phyloP scores from a whole-genome alignment of 768 basidiomycete genomes.

The Chalciporus chontae region DNA sequence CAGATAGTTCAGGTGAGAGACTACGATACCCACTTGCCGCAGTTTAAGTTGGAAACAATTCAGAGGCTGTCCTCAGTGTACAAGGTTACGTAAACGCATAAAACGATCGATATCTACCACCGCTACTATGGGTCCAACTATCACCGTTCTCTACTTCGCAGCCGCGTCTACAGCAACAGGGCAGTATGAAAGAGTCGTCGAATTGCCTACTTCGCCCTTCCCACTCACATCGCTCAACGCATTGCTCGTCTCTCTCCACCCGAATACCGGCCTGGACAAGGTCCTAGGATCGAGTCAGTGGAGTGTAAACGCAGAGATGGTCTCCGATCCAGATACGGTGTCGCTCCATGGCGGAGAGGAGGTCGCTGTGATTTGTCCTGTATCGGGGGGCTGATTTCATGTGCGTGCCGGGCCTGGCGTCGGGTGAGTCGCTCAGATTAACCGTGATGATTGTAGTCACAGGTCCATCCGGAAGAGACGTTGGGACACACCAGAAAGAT shows the following conservation, averaged over 20 bases:
- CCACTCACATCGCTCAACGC: conserved; percentile 47
- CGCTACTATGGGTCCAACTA: conserved; percentile 32
- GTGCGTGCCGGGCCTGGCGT: neutral
- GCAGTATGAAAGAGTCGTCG: conserved; percentile 49
- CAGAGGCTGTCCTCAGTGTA: no score
- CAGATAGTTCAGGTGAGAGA: neutral
- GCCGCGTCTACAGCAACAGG: conserved; percentile 70
- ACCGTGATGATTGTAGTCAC: no score
- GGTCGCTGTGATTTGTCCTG: conserved; percentile 77
- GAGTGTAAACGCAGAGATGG: conserved; percentile 82
- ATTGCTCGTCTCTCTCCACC: conserved; percentile 54
- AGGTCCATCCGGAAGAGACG: no score
- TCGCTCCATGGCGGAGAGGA: conserved; percentile 68
- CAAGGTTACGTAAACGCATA: conserved; percentile 5
- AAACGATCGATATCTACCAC: conserved; percentile 2
- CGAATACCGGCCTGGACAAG: conserved; percentile 44
- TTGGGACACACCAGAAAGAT: no score
- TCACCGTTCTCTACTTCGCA: conserved; percentile 53
- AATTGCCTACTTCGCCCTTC: conserved; percentile 47
- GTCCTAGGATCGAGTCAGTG: conserved; percentile 63
- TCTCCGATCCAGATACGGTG: conserved; percentile 50
- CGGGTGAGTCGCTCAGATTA: no score
- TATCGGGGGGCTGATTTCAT: conserved; percentile 64
- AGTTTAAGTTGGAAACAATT: no score
- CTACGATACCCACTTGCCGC: neutral